Evolutionary conservation across 306 rosid genomes (phyloP), one percentile per base, ranked within the genome.

Genomic region (Corylus heterophylla): DNA sequence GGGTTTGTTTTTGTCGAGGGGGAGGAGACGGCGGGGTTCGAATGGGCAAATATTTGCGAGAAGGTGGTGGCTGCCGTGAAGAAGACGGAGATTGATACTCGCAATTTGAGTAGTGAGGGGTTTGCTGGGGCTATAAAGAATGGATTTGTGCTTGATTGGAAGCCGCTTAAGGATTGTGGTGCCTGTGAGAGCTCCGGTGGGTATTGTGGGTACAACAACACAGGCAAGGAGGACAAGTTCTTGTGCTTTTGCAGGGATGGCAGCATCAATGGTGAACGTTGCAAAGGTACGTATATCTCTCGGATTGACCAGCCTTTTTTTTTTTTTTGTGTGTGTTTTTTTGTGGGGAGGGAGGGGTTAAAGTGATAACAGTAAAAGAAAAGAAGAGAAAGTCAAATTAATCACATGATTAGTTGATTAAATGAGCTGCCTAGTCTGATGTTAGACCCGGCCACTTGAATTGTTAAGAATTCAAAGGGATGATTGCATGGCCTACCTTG

Each of bases 101-200:
- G 0, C 6, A 0, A 55, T 55, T 17, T 55, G 0, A 55, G 0
- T 54, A 1, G 0, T n/a, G 0, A 12, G 61, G 0, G 27, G 27
- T 55, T 55, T 55, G 4, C 0, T 55, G 4, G 0, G 61, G 61
- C 22, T 0, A 18, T 55, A 22, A 55, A 55, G 2, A 22, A 18
- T 18, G 61, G 61, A 0, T 55, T 55, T 2, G 0, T 55, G 61
- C 61, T 55, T 55, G 11, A 7, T 55, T 55, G 61, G 61, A 4
- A 0, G 20, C 7, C 0, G 0, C 4, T 16, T 5, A 1, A 54
- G 59, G 59, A 54, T 54, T 54, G 59, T 2, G 7, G 0, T 54
- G 0, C 59, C 0, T 54, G 61, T 7, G 27, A 54, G 61, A 2
- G 0, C 1, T 55, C 61, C 20, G 1, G 20, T 2, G 61, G 61